A percentile compares a stretch with the other conserved stretches of the same genome.
Evolutionary conservation across 306 rosid species (phyloP).

Genomic region (Prunus padus): DNA sequence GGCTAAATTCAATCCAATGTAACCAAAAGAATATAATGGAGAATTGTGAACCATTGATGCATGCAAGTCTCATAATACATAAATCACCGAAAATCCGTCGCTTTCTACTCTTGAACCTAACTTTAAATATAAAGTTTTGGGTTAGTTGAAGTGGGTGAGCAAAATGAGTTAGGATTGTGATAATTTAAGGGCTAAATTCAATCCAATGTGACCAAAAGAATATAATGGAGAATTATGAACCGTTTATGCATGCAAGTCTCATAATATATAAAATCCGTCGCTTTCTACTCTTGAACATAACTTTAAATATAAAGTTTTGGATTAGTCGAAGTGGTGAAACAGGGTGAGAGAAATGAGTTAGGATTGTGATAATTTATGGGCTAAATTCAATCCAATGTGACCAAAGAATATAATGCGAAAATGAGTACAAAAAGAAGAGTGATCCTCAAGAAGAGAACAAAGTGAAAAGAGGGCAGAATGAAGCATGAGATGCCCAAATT

Average conservation of each 20-base stretch:
- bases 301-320: not conserved
- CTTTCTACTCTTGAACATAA: too few relatives aligned
- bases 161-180: not conserved
- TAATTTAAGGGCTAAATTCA: not conserved
- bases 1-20: not conserved
- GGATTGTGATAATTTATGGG: not conserved
- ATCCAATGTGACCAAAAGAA: not conserved
- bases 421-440: constrained; percentile 21
- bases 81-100: too few relatives aligned
- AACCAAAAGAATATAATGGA: not conserved
- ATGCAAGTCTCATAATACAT: too few relatives aligned
- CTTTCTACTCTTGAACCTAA: too few relatives aligned
- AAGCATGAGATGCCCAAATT: constrained; percentile 47
- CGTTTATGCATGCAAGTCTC: too few relatives aligned
- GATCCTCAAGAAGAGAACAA: constrained; percentile 29
- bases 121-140: too few relatives aligned
- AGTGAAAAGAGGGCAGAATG: constrained; percentile 19
- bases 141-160: not conserved
- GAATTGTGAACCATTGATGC: too few relatives aligned
- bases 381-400: not conserved
- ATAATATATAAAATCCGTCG: too few relatives aligned
- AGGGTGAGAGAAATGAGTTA: not conserved
- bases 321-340: not conserved
- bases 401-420: not conserved
- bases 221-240: not conserved